A percentile compares a stretch with the other conserved stretches of the same genome.
These are phyloP conservation scores for Candida broadrunensis DNA, from an alignment of 805 yeast genomes.

Conservation along the genomic window DNA sequence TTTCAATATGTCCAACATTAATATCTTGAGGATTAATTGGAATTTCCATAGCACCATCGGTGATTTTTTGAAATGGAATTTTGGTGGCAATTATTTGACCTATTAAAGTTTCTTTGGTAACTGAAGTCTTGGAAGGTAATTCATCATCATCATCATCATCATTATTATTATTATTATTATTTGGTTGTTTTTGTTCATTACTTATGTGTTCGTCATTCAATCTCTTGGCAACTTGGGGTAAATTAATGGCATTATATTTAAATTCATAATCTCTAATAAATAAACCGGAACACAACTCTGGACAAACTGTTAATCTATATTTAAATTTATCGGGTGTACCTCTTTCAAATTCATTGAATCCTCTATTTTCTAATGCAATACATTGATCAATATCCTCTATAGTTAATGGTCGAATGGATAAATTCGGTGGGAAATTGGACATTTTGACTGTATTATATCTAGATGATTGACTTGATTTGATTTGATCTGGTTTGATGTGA, in stretches of 20 bases:
- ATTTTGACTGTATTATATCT: conserved; percentile 10
- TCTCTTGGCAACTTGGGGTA: conserved; percentile 37
- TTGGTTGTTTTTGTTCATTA: conserved; percentile 11
- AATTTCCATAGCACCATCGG: conserved; percentile 58
- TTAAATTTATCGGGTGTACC: conserved; percentile 57
- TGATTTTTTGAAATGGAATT: conserved; percentile 46
- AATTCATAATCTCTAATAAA: conserved; percentile 68
- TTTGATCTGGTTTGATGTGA: no score
- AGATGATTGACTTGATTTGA: no score
- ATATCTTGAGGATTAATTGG: conserved; percentile 49
- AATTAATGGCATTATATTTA: conserved; percentile 39
- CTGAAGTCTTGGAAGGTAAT: conserved; percentile 48
- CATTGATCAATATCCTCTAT: conserved; percentile 68
- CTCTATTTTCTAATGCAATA: conserved; percentile 56
- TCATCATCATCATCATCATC: conserved; percentile 29
- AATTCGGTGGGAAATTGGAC: conserved; percentile 47
- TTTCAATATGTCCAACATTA: conserved; percentile 67
- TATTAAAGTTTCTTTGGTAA: conserved; percentile 60
- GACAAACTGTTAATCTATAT: conserved; percentile 77
- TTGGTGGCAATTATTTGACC: conserved; percentile 85
- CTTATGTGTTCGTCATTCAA: conserved; percentile 20
- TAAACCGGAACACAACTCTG: conserved; percentile 87
- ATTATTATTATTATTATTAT: conserved; percentile 25
- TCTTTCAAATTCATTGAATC: conserved; percentile 72
- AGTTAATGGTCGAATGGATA: conserved; percentile 70